Base-by-base conservation (phyloP, 2,329 filamentous ascomycete species). In the Phoma herbarum region DNA sequence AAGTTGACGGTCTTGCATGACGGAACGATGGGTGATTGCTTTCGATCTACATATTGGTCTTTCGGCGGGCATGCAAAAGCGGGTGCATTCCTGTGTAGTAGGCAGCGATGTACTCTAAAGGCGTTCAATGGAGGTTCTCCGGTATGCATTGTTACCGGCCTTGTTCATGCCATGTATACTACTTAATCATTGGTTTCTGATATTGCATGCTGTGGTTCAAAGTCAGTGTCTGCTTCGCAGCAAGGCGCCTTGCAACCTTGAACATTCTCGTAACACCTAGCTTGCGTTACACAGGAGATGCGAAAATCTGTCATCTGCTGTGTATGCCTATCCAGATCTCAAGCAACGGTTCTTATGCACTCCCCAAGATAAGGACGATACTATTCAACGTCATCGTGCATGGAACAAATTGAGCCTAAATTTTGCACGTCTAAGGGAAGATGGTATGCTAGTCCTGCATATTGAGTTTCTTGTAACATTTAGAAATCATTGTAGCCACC, bases 51-150 rank as follows among this genome's bases (percentile, higher is more conserved):
- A 70, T 70, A 70, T 65, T 70, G 66, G 65, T 64, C 47, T 66
- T 60, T 62, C 60, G 64, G 59, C 59, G 63, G 61, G 45, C 33
- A 60, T 67, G 67, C 61, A 73, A 73, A 73, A 72, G 63, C 49
- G 62, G 57, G 43, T 52, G 57, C 57, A 58, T 53, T 59, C 33
- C 59, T 54, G 57, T 45, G 49, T 49, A 60, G 60, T 67, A 58
- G 62, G 61, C 53, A 57, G 56, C 43, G 61, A 63, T 72, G 70
- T 69, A 70, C 57, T 69, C 60, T 70, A 73, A 52, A 56, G 72
- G 72, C 72, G 72, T 74, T 74, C 8, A 33, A 61, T 45, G 65
- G 59, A 59, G 62, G 59, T 64, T 57, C 57, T 49, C 35, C 43
- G 58, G 59, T 61, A 59, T 61, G 66, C 56, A 47, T 64, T 39